Evolutionary conservation across 305 asterid genomes (phyloP), one percentile per base, ranked within the genome.

Genomic region (Vinca major): DNA sequence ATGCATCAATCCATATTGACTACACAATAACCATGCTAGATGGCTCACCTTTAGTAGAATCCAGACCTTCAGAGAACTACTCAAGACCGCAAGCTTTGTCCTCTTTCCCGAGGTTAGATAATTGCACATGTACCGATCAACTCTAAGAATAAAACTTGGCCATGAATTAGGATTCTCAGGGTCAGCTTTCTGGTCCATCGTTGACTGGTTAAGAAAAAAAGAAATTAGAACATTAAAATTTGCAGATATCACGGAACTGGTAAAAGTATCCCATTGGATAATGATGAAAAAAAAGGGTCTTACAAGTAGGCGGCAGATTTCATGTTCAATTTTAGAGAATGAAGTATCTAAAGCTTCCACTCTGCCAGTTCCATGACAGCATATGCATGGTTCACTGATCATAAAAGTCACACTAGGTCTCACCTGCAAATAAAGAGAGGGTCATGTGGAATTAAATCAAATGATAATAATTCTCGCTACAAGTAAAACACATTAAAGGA

Each of bases 41-140:
- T 50, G 69, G 61, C 86, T 65, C 81, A 89, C 99, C 96, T 91
- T 94, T 17, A 89, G 86, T 78, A 91, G 93, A 78, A 91, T 88
- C 96, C 97, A 94, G 65, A 91, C 96, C 88, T 91, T 94, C 69
- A 94, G 96, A 80, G 97, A 94, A 80, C 95, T 91, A 71, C 97
- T 89, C 85, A 94, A 81, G 66, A 85, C 75, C 11, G 96, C 99
- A 53, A 94, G 81, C 79, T 86, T 89, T 69, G 97, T 85, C 87
- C 86, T 84, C 88, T 82, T 91, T 73, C 99, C 97, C 7, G 95
- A 81, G 69, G 99, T 94, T 72, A 94, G 79, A 71, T 88, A 86
- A 82, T 86, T 89, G 74, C 91, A 89, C 99, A 94, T 94, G 80
- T 86, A 89, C 72, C 85, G 85, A 82, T 91, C 97, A 73, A 89